Percentiles rank a stretch among this genome's conserved stretches.
phyloP scores from a whole-genome alignment of 2,329 filamentous ascomycete genomes.

The Periconia sp. region DNA sequence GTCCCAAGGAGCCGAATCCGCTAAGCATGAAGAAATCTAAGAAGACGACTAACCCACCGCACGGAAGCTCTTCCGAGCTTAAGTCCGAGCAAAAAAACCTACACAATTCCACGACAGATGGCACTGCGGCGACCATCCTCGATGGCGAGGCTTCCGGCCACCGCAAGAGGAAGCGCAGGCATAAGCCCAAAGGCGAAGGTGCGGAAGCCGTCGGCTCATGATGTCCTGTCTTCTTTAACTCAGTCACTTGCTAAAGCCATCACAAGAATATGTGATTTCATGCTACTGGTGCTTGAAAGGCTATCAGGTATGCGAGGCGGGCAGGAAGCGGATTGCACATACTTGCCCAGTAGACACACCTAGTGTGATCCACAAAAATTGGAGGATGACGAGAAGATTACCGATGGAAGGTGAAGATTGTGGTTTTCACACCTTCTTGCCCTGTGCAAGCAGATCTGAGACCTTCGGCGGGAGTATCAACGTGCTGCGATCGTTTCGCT shows the following conservation, averaged over 20 bases:
- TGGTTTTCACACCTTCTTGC: slow-evolving; percentile 54
- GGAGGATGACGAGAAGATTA: too few relatives aligned
- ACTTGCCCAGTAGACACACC: too few relatives aligned
- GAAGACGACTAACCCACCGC: slow-evolving; percentile 45
- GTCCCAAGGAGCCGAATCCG: slow-evolving; percentile 73
- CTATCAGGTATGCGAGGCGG: too few relatives aligned
- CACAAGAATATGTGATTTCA: too few relatives aligned
- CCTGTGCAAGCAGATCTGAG: slow-evolving; percentile 54
- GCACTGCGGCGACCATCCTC: slow-evolving; percentile 9
- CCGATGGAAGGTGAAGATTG: background rate
- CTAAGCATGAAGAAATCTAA: slow-evolving; percentile 73
- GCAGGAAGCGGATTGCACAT: too few relatives aligned
- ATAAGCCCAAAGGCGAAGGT: slow-evolving; percentile 42
- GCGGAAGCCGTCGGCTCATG: slow-evolving; percentile 27
- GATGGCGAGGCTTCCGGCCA: slow-evolving; percentile 32
- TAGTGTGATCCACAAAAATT: too few relatives aligned
- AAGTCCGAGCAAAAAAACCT: slow-evolving; percentile 10
- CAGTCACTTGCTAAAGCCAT: too few relatives aligned
- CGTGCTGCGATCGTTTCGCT: slow-evolving; percentile 83
- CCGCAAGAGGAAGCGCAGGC: slow-evolving; percentile 48
- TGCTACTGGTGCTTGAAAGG: too few relatives aligned
- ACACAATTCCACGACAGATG: slow-evolving; percentile 14
- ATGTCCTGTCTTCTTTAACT: too few relatives aligned
- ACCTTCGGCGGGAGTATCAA: slow-evolving; percentile 93
- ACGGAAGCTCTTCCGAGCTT: slow-evolving; percentile 20